Evolutionary conservation across 352 stramenopile species (phyloP).

Genomic region (Phytophthora tentaculata): DNA sequence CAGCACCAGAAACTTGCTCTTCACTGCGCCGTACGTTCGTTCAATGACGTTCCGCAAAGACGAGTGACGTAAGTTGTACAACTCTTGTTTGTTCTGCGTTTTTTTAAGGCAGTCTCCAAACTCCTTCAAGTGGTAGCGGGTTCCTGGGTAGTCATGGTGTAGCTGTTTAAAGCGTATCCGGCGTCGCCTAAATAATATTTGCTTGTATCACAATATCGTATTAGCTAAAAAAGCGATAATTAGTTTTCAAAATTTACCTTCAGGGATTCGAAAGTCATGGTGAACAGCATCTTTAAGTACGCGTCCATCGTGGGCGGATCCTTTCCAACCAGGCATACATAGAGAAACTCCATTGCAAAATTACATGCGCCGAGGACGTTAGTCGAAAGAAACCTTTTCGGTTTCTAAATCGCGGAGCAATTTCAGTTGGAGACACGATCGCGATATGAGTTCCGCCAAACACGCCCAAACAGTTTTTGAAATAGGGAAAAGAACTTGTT

Average conservation of each 20-base stretch:
- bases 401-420: slow-evolving; percentile 5
- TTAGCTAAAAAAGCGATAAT: neutral
- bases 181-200: slow-evolving; percentile 3
- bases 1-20: slow-evolving; percentile 13
- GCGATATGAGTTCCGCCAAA: slow-evolving; percentile 14
- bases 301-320: neutral
- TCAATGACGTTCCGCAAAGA: slow-evolving; percentile 13
- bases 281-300: neutral
- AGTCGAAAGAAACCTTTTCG: slow-evolving; percentile 7
- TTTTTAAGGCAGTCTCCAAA: neutral
- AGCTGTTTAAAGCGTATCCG: slow-evolving; percentile 5
- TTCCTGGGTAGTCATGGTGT: slow-evolving; percentile 5
- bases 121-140: slow-evolving; percentile 13
- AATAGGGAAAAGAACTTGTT: slow-evolving; percentile 12
- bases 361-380: neutral
- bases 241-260: neutral
- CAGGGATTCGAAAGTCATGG: neutral
- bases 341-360: neutral
- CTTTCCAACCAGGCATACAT: neutral
- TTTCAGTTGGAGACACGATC: neutral
- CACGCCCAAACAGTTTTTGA: slow-evolving; percentile 8
- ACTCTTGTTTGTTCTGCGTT: slow-evolving; percentile 8
- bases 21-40: slow-evolving; percentile 5
- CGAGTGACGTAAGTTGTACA: slow-evolving; percentile 15
- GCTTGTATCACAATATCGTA: neutral